Base-by-base conservation (phyloP, 345 rosid genomes). In the Populus tremula region DNA sequence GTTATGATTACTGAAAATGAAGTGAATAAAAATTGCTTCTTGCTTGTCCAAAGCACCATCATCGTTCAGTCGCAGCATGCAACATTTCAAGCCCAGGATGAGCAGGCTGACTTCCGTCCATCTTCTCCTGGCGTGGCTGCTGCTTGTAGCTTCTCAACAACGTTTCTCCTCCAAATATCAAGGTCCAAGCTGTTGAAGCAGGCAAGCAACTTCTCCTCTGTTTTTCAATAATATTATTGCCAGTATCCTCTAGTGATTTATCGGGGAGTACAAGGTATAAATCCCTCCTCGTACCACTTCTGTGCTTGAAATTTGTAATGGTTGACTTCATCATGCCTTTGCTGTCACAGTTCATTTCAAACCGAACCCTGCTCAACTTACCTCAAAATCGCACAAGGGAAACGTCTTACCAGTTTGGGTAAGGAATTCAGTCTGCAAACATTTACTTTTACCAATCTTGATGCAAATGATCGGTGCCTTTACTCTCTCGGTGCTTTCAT, bases 181-280 rank as follows among this genome's bases (percentile, higher is more conserved):
- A 50, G 71, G 87, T 83, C 82, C 87, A 78, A 68, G 88, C 88
- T 33, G 75, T 20, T 72, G 88, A 82, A 70, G 83, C 87, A 85
- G 90, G 92, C 72, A 86, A 84, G 69, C 67, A 12, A 39, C 69
- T 27, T 75, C 43, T 33, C 25, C 49, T 45, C 62, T 69, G 77
- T 27, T 59, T 31, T 18, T 29, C 17, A 35, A 21, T 74, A 31
- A 9, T 17, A 41, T 23, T 25, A 20, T 6, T 17, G 10, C 1
- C 6, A 35, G 23, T 11, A 59, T 1, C 29, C 20, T 25, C 13
- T 6, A 21, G 54, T 16, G 54, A 49, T 66, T 68, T 62, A 2
- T n/a, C 36, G 21, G 23, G 9, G 53, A 67, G 33, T n/a, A 38
- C 39, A 6, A 49, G 47, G 23, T 20, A n/a, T 8, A 2, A 7